Evolutionary conservation across 257 asterid species (phyloP).

Genomic region (Craterostigma plantagineum): DNA sequence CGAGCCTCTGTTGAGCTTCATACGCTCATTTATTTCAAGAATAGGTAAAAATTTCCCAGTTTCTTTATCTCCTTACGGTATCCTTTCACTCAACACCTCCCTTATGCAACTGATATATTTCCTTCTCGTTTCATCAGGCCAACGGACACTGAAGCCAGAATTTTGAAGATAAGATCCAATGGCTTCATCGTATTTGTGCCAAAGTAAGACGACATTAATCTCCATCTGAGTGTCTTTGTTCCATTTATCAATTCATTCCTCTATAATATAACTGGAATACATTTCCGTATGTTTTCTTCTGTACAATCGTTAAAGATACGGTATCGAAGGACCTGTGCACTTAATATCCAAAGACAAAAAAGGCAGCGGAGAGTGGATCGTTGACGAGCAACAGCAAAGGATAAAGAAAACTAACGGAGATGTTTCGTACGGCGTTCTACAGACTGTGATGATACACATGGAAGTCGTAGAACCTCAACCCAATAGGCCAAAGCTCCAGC

Average conservation of each 20-base stretch:
- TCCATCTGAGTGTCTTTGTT: neutral
- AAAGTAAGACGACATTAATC: slow-evolving; percentile 27
- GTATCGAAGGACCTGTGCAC: slow-evolving; percentile 92
- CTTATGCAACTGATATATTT: neutral
- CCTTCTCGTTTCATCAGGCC: slow-evolving; percentile 39
- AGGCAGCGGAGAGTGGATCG: slow-evolving; percentile 57
- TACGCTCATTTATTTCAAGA: slow-evolving; percentile 75
- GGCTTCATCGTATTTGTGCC: slow-evolving; percentile 96
- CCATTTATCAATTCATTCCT: neutral
- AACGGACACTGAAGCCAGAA: slow-evolving; percentile 88
- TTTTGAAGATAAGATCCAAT: slow-evolving; percentile 73
- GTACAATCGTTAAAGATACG: slow-evolving; percentile 34
- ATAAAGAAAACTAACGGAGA: slow-evolving; percentile 35
- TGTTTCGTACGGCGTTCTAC: slow-evolving; percentile 51
- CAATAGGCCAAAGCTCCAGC: slow-evolving; percentile 86
- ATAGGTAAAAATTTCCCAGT: slow-evolving; percentile 29
- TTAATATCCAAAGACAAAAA: slow-evolving; percentile 38
- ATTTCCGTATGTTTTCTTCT: neutral
- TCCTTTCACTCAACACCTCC: neutral
- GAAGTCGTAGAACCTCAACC: slow-evolving; percentile 94
- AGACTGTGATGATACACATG: slow-evolving; percentile 65
- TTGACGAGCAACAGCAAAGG: slow-evolving; percentile 70
- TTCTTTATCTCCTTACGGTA: neutral
- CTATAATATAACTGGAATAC: neutral
- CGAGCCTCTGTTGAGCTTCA: slow-evolving; percentile 96